Evolutionary conservation across 2,329 filamentous ascomycete species (phyloP).

Genomic region (Talaromyces sp.): DNA sequence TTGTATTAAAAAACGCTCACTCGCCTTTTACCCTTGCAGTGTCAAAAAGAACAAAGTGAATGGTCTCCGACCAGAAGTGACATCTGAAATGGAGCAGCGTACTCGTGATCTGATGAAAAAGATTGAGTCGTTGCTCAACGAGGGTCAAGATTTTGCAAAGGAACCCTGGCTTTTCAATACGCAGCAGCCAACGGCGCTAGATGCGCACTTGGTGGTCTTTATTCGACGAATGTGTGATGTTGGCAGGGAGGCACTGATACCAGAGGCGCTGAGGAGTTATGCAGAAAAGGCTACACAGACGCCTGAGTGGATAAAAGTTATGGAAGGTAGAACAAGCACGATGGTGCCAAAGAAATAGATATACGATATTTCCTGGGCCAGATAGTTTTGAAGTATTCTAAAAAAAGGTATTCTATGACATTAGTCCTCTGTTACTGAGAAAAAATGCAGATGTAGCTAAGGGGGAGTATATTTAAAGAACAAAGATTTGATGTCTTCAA

Average conservation of each 20-base stretch:
- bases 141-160: background rate
- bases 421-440: too few species aligned
- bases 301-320: background rate
- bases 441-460: too few species aligned
- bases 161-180: background rate
- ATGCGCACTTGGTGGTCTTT: background rate
- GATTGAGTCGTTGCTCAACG: background rate
- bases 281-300: background rate
- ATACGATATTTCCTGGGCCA: background rate
- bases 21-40: background rate
- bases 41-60: background rate
- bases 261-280: background rate
- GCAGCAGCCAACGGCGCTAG: background rate
- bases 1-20: background rate
- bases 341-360: background rate
- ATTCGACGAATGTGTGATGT: background rate
- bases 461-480: too few species aligned
- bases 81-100: background rate
- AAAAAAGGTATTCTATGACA: too few species aligned
- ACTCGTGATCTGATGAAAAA: background rate
- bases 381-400: background rate
- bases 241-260: background rate
- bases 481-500: too few species aligned
- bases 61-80: background rate
- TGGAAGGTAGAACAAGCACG: background rate